Base-by-base conservation (phyloP, 805 yeast species). In the Wickerhamiella alocasiicola region DNA sequence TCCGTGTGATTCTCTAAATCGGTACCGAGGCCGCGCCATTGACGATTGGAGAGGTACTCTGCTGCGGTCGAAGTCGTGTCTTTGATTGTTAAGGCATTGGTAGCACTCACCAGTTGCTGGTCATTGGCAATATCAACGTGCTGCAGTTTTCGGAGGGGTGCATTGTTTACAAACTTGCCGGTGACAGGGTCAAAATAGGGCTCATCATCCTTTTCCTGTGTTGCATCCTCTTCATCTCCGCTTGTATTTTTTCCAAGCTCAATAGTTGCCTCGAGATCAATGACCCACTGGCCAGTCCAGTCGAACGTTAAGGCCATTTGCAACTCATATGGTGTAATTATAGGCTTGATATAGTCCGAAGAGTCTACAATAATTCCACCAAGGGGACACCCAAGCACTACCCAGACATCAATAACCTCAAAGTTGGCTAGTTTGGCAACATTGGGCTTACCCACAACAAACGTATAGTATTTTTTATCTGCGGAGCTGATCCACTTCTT, bases 381-480 rank as follows among this genome's bases (percentile, higher is more conserved):
- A 51, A 85, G 84, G 9, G 93, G 85, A 57, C 98, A 91, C 0
- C 98, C 98, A 11, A 91, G 60, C 9, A 91, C 72, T 54, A 94
- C 87, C 97, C 98, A 91, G 17, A 82, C 70, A 50, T 91, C 97
- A 11, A 91, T 72, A n/a, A 75, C 77, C 47, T 88, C 98, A 56
- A 91, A 91, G 57, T 91, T 91, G 7, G 97, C 98, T 39, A 91
- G 65, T 54, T 91, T 91, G 19, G 98, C 95, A 15, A 91, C 96
- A 54, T 91, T 91, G 7, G 97, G 97, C 58, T 91, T 91, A 9
- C 98, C 98, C 3, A 91, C 97, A 3, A 87, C 97, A 63, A 91
- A 85, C 55, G 84, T 71, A 55, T 91, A 91, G 49, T 82, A 88
- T 55, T 91, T 91, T 61, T 91, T 91, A 2, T 82, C 95, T 0